Base-by-base conservation (phyloP, 2,329 filamentous ascomycete species). In the Beauveria australis region DNA sequence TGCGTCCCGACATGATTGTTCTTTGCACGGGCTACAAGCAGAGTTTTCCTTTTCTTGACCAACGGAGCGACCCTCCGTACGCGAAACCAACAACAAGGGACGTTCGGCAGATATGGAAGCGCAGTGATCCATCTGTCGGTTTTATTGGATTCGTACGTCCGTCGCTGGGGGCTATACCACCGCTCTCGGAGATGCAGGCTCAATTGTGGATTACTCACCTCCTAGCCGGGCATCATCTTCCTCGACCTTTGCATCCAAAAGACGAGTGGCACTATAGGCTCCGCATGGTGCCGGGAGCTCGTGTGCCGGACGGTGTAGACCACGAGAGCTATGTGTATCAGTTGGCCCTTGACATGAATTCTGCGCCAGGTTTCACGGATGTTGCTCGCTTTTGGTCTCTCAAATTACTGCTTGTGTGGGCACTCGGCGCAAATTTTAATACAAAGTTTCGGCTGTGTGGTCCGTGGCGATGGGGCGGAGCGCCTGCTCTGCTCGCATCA, bases 101-200 rank as follows among this genome's bases (percentile, higher is more conserved):
- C 63, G 78, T 85, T 8, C 77, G 81, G 14, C 72, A 76, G 5
- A 74, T 86, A 43, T 84, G 83, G 70, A 70, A 66, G 18, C 62
- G 66, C 0, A 66, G 69, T 6, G 73, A 78, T 26, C 70, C 74
- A 1, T 71, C 70, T 0, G 62, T 79, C 3, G 76, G 71, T 1
- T 79, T 78, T 62, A 77, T 79, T 19, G 77, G 78, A 2, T 79
- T 79, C 60, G 67, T 78, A 5, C 70, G 78, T 1, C 78, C 76
- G 1, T 71, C 71, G 3, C 68, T 77, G 12, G 74, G 75, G 18
- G 76, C 76, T 19, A 79, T 80, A 26, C 76, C 77, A 4, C 76
- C 78, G 2, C 71, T 79, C 3, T 66, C 76, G 1, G 77, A 80
- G 64, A 66, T 79, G 55, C 77, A 80, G 66, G 72, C 75, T 4